A percentile compares a stretch with the other conserved stretches of the same genome.
Conservation (phyloP, 805 yeast species). For the Yarrowia yakushimensis region DNA sequence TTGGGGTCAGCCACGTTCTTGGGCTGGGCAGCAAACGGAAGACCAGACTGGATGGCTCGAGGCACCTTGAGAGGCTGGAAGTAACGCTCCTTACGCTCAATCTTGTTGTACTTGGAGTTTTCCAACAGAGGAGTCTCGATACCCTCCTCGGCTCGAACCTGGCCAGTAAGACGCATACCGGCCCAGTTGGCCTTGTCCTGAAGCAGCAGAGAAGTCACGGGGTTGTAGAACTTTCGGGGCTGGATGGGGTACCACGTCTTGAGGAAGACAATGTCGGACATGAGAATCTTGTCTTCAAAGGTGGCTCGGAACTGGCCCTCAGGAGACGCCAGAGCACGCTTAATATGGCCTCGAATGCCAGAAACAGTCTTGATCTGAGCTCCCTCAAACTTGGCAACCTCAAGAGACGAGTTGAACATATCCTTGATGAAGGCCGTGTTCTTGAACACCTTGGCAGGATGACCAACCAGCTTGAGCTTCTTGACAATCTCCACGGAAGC, state of each 20-base stretch:
- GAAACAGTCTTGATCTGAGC: slow-evolving; percentile 95
- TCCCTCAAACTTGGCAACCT: slow-evolving; percentile 97
- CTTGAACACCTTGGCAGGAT: slow-evolving; percentile 88
- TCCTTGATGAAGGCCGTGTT: slow-evolving; percentile 97
- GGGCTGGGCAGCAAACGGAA: slow-evolving; percentile 94
- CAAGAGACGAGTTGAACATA: slow-evolving; percentile 89
- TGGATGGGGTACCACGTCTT: slow-evolving; percentile 97
- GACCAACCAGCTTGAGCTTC: slow-evolving; percentile 90
- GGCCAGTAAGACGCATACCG: slow-evolving; percentile 95
- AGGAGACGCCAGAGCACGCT: slow-evolving; percentile 87
- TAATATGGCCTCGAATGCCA: slow-evolving; percentile 96
- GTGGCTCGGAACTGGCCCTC: slow-evolving; percentile 96
- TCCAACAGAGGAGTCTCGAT: slow-evolving; percentile 58
- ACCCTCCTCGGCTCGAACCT: slow-evolving; percentile 73
- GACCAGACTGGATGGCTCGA: slow-evolving; percentile 61
- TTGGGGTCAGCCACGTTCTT: slow-evolving; percentile 46
- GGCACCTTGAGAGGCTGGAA: slow-evolving; percentile 91
- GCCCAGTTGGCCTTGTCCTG: slow-evolving; percentile 81
- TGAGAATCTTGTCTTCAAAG: slow-evolving; percentile 88
- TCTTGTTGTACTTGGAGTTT: slow-evolving; percentile 57
- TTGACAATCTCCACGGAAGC: slow-evolving; percentile 87
- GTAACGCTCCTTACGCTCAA: slow-evolving; percentile 78
- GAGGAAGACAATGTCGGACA: slow-evolving; percentile 78
- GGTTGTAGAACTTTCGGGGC: slow-evolving; percentile 88
- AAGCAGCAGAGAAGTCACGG: slow-evolving; percentile 85